Evolutionary conservation across 352 stramenopile species (phyloP), one percentile per base, ranked within the genome.

Genomic region (Globisporangium mamillatum): DNA sequence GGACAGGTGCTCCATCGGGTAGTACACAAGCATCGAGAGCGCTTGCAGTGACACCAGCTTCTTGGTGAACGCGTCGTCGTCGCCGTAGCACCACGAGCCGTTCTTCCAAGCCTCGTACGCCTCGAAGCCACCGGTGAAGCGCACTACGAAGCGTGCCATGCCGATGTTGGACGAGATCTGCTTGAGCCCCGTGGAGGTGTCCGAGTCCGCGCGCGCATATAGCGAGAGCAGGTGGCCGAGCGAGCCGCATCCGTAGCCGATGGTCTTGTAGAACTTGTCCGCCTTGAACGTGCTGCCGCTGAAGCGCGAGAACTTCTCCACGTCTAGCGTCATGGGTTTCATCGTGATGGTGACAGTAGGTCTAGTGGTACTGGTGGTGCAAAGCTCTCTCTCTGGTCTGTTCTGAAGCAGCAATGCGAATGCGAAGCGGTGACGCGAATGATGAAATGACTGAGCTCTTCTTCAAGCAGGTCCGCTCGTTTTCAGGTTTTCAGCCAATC

Each of bases 261-360:
- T 84, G 57, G 84, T 91, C 75, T 95, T 95, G 78, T 88, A 89
- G 66, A 92, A 78, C 75, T 95, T 95, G 77, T 95, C 87, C 22
- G 85, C 79, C 65, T 76, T 75, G 71, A 84, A 72, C 60, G 81
- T 90, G 64, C 64, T 73, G 74, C 82, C 76, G 66, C 73, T 86
- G 75, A 82, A 92, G 55, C 76, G 74, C 27, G 79, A 78, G 41
- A 93, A 84, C 75, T 93, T 93, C 63, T 88, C 84, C 50, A 92
- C 74, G 61, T 91, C 75, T 67, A 92, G 76, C 50, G 79, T 44
- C 41, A 36, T 14, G 38, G 64, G 60, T 27, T 71, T 63, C 67
- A 67, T 72, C 1, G n/a, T 46, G n/a, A 18, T 32, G 34, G 52
- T 54, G 34, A 7, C 9, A 14, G 25, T 53, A 14, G 25, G 36